Evolutionary conservation across 495 filamentous ascomycete genomes (phyloP).

Genomic region (Parmelia sp.): DNA sequence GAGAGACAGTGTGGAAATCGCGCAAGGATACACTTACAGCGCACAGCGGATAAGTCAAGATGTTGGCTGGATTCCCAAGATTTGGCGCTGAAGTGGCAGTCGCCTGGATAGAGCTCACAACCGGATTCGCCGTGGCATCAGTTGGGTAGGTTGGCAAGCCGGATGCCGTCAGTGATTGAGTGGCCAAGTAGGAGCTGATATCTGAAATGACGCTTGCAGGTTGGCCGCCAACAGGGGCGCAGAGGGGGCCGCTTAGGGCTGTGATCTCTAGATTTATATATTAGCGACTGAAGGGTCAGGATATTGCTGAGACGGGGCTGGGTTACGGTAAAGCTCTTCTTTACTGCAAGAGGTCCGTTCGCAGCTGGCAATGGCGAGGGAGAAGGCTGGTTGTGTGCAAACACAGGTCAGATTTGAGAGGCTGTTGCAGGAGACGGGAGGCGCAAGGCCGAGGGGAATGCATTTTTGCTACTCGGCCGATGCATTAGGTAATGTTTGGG

Average conservation of each 20-base stretch:
- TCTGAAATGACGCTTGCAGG: neutral
- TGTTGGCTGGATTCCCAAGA: neutral
- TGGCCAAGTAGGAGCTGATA: neutral
- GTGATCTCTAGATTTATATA: neutral
- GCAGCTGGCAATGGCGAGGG: slow-evolving; percentile 11
- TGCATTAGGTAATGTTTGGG: neutral
- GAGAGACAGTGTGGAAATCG: too few species aligned
- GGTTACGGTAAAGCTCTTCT: slow-evolving; percentile 8
- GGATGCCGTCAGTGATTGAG: neutral
- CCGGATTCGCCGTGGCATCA: neutral
- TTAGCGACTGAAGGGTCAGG: neutral
- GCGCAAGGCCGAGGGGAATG: neutral
- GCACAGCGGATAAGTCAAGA: slow-evolving; percentile 11
- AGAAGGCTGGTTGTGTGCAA: slow-evolving; percentile 6
- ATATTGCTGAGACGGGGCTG: neutral
- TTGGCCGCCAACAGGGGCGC: slow-evolving; percentile 14
- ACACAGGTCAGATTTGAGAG: slow-evolving; percentile 16
- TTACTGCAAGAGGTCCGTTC: slow-evolving; percentile 12
- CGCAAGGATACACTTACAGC: slow-evolving; percentile 1
- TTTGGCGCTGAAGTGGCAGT: neutral
- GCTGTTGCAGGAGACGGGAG: slow-evolving; percentile 10
- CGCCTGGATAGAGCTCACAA: neutral
- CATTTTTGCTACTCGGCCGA: slow-evolving; percentile 1
- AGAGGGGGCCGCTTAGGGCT: slow-evolving; percentile 3
- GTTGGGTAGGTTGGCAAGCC: neutral